Evolutionary conservation across 2,329 filamentous ascomycete genomes (phyloP).

Genomic region (Aspergillus japonicus): DNA sequence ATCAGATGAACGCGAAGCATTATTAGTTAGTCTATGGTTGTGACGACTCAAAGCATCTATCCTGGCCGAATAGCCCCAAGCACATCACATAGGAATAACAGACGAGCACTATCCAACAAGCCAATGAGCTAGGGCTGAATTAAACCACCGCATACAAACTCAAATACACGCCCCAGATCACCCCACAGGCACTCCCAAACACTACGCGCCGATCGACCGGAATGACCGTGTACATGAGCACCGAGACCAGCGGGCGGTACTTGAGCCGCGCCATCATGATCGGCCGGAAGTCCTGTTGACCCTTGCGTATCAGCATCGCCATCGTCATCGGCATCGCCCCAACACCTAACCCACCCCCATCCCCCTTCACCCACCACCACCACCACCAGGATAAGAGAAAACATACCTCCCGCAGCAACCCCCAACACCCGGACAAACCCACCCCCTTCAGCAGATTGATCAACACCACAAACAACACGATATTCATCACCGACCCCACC

Average conservation of each 20-base stretch:
- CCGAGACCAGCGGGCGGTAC: slow-evolving; percentile 69
- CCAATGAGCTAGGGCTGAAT: too few relatives aligned
- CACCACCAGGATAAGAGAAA: background rate
- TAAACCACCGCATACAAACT: slow-evolving; percentile 57
- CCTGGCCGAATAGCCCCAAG: too few relatives aligned
- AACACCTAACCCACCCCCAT: background rate
- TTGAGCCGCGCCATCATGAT: slow-evolving; percentile 69
- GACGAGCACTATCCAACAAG: background rate
- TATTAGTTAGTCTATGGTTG: too few relatives aligned
- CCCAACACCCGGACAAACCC: slow-evolving; percentile 25
- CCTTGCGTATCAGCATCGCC: too few relatives aligned
- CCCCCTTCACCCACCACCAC: background rate
- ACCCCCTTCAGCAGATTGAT: slow-evolving; percentile 49
- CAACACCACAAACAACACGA: slow-evolving; percentile 55
- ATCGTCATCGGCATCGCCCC: too few relatives aligned
- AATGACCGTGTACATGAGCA: slow-evolving; percentile 69
- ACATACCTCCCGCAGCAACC: slow-evolving; percentile 35
- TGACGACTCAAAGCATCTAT: too few relatives aligned
- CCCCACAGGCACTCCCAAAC: slow-evolving; percentile 68
- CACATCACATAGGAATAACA: background rate
- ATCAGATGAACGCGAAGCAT: background rate
- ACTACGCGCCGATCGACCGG: slow-evolving; percentile 70
- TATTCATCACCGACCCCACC: slow-evolving; percentile 56
- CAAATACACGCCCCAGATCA: slow-evolving; percentile 74
- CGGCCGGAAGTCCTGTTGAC: slow-evolving; percentile 56